Base-by-base conservation (phyloP, 495 filamentous ascomycete genomes). In the Amniculicola lignicola region DNA sequence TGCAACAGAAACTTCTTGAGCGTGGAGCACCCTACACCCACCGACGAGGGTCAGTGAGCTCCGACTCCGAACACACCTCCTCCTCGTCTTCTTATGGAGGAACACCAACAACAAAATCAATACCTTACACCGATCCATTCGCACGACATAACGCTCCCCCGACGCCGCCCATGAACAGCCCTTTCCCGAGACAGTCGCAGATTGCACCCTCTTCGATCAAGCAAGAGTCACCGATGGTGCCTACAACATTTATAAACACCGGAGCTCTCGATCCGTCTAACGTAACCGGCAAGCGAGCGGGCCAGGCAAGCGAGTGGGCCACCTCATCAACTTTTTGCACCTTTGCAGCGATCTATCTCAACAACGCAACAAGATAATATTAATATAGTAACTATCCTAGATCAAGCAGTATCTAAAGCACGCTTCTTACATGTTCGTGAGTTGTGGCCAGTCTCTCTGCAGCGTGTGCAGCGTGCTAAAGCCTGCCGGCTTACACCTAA, bases 1-100 rank as follows among this genome's bases (percentile, higher is more conserved):
- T 86, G 68, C 82, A 82, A 58, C 77, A 77, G 31, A 73, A 75
- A 5, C 66, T 85, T 23, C 75, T 77, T 62, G 74, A 72, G 29
- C 71, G 69, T 28, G 77, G 77, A 35, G 71, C 76, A 35, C 69
- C 72, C 23, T 68, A 68, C 29, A 77, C 79, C 65, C 73, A 76
- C 24, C 71, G 78, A 31, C 72, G 80, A 61, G 77, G 77, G 21
- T 84, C 80, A 1, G 73, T 77, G 36, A 75, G 75, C 65, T 79
- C 79, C 14, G 79, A 82, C 16, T 77, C 73, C 21, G 72, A 75
- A 12, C 76, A 80, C 25, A 77, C 38, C 70, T 79, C 67, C 25
- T 53, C 42, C 4, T 38, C 56, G 5, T 57, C 59, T 2, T 67
- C 59, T 10, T 52, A 62, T 28, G 43, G 44, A 18, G 54, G 55